Conservation (phyloP, 73 alveolate species). For the Loxodes magnus region DNA sequence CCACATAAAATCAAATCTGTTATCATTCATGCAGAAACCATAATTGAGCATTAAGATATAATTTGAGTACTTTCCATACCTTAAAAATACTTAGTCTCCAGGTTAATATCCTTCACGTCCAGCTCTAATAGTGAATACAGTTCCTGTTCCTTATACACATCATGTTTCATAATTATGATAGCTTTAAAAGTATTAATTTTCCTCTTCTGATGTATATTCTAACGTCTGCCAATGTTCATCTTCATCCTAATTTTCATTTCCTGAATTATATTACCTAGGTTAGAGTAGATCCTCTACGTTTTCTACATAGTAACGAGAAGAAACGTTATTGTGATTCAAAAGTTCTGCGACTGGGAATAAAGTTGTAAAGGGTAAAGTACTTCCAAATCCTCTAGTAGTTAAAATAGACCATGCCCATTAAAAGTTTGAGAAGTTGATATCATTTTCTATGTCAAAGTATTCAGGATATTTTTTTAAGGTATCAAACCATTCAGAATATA, state of each 20-base stretch:
- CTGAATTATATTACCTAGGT: too few relatives aligned
- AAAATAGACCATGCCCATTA: not conserved
- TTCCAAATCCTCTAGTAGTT: not conserved
- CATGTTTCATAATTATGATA: too few relatives aligned
- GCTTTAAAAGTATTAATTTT: too few relatives aligned
- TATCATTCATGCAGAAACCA: too few relatives aligned
- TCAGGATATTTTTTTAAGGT: not conserved
- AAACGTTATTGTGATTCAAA: constrained; percentile 2
- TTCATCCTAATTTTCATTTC: too few relatives aligned
- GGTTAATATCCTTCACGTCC: constrained; percentile 2
- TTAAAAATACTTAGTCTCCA: not conserved
- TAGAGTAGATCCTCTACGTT: too few relatives aligned
- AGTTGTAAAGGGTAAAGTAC: not conserved
- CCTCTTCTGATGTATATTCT: too few relatives aligned
- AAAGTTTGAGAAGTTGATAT: not conserved
- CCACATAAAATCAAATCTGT: too few relatives aligned
- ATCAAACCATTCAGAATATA: not conserved
- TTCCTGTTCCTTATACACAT: too few relatives aligned
- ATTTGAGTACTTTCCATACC: constrained; percentile 12
- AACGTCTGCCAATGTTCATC: too few relatives aligned
- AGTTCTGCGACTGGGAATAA: constrained; percentile 6
- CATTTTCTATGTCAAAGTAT: not conserved
- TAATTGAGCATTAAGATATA: not conserved
- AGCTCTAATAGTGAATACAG: too few relatives aligned
- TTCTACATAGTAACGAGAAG: not conserved